These are phyloP conservation scores for Nicotiana rustica DNA, from an alignment of 305 asterid species.

Conservation along the genomic window DNA sequence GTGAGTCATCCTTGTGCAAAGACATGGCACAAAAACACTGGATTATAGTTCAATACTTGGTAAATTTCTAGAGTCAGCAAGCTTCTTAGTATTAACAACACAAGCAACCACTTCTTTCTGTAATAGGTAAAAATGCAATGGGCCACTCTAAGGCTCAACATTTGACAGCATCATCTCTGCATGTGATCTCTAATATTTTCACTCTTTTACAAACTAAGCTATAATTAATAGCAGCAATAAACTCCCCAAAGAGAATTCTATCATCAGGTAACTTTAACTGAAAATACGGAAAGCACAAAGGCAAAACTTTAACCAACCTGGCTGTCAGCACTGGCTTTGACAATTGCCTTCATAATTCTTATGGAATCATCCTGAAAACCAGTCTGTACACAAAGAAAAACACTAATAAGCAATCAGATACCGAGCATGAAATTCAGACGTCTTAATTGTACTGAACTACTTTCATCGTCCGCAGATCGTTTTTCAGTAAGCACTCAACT, in stretches of 20 bases:
- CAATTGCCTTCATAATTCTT: constrained; percentile 72
- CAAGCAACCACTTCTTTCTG: background rate
- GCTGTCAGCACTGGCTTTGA: constrained; percentile 58
- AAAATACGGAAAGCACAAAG: constrained; percentile 1
- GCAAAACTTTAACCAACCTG: constrained; percentile 63
- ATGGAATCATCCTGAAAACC: constrained; percentile 87
- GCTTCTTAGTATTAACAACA: too few relatives aligned
- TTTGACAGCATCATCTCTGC: background rate
- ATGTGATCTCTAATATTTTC: background rate
- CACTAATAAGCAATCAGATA: background rate
- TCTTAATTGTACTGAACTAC: too few relatives aligned
- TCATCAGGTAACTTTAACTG: background rate
- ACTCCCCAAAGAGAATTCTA: background rate
- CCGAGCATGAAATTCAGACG: background rate
- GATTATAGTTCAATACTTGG: too few relatives aligned
- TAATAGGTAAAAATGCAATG: background rate
- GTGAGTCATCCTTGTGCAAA: too few relatives aligned
- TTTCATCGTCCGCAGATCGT: background rate
- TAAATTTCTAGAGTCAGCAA: too few relatives aligned
- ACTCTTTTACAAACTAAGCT: constrained; percentile 12
- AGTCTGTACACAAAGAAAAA: constrained; percentile 49
- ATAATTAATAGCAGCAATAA: background rate
- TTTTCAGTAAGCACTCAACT: background rate
- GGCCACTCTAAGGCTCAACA: constrained; percentile 25
- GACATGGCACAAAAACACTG: too few relatives aligned